Evolutionary conservation across 2,329 filamentous ascomycete genomes (phyloP), one percentile per base, ranked within the genome.

Genomic region (Hypoxylon sp.): DNA sequence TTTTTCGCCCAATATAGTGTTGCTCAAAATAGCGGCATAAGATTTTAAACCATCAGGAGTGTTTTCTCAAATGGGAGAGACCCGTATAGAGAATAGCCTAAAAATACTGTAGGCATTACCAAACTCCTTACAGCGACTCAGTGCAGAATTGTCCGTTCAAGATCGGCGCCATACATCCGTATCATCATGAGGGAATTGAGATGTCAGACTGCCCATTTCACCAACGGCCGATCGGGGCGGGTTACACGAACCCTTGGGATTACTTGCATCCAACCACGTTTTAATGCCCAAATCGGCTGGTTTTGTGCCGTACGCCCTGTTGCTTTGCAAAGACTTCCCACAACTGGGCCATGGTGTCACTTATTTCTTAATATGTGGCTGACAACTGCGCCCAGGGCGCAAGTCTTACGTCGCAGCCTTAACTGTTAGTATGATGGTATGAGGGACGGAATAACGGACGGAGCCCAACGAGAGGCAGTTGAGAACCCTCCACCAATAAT

Each of bases 61-160:
- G 47, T 29, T 57, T 48, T 63, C 65, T 66, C 31, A 51, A 54
- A 59, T 24, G 37, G 60, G 39, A 22, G 46, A 53, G 29, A 37
- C 33, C 60, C 51, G 44, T 57, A 58, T 58, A 50, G 51, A 63
- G 17, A 71, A 71, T 69, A 71, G 69, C 59, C 69, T 71, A 69
- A 71, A 66, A 55, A 50, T 29, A 13, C 4, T 46, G 19, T 42
- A 44, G 54, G 47, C 39, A 37, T 54, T 42, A 26, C 19, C 17
- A 54, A 53, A 59, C 42, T 50, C 33, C 53, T 51, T 51, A 57
- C 47, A 63, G 14, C 37, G 35, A 50, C 33, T 19, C 48, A 22
- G 6, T 29, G 31, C 29, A 39, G 33, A 33, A 14, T 52, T 17
- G 53, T 44, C 54, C 60, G 54, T 63, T 51, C 54, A 63, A 50